Percentiles rank a stretch among this genome's conserved stretches.
These are phyloP conservation scores for Leavenworthia alabamica DNA, from an alignment of 345 rosid species.

Conservation along the genomic window DNA sequence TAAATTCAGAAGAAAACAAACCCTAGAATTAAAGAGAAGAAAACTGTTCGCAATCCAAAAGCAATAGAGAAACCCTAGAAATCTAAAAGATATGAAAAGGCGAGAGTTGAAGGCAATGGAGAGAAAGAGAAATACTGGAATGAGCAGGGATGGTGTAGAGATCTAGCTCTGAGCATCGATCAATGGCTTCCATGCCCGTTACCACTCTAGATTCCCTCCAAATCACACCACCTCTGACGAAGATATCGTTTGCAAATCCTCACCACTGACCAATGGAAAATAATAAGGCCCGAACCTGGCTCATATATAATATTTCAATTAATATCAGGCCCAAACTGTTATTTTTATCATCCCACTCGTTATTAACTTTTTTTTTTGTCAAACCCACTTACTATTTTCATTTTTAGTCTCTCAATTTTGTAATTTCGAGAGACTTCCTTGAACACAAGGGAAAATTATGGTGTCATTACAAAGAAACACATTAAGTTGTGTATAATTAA, in stretches of 20 bases:
- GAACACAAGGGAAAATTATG: not conserved
- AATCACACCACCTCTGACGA: not conserved
- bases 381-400: not conserved
- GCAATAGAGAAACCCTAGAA: not conserved
- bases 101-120: not conserved
- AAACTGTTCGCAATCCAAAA: not conserved
- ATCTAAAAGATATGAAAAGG: not conserved
- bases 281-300: not conserved
- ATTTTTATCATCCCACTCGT: not conserved
- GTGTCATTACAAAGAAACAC: not conserved
- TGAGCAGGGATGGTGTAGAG: constrained; percentile 70
- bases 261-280: not conserved
- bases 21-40: not conserved
- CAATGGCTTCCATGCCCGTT: constrained; percentile 25
- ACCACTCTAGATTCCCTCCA: constrained; percentile 12
- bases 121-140: constrained; percentile 45
- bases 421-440: not conserved
- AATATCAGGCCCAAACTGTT: not conserved
- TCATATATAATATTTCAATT: not conserved
- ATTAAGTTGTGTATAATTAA: not conserved
- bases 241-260: not conserved
- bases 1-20: not conserved
- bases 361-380: not conserved
- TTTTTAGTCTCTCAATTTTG: not conserved
- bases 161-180: constrained; percentile 54